A percentile compares a stretch with the other conserved stretches of the same genome.
Evolutionary conservation across 1,284 basidiomycete genomes (phyloP).

Genomic region (Grifola frondosa): DNA sequence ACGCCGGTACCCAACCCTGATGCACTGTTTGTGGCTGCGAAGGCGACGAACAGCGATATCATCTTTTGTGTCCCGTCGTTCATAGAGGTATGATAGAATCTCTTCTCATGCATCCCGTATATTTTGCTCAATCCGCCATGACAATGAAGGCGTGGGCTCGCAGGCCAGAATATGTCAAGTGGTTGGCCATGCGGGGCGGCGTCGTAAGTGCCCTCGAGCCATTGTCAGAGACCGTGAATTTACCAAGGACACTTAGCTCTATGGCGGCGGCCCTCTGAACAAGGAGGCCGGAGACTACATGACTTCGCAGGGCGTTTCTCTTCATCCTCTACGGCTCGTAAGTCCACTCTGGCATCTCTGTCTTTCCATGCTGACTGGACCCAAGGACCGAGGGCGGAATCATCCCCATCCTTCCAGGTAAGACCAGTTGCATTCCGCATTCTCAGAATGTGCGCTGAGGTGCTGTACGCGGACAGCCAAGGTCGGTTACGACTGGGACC

Average conservation of each 20-base stretch:
- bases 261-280: conserved; percentile 10
- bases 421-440: too few species aligned
- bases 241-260: too few species aligned
- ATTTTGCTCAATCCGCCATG: too few species aligned
- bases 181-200: conserved; percentile 20
- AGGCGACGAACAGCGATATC: conserved; percentile 14
- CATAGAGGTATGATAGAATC: conserved; percentile 27
- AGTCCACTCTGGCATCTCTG: background rate
- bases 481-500: conserved; percentile 34
- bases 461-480: conserved; percentile 3
- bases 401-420: too few species aligned
- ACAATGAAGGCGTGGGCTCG: conserved; percentile 27
- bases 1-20: conserved; percentile 19
- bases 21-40: conserved; percentile 6
- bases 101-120: too few species aligned
- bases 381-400: conserved; percentile 14
- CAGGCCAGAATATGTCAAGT: conserved; percentile 12
- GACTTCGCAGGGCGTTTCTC: conserved; percentile 9
- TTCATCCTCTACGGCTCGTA: conserved; percentile 15
- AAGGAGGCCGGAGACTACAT: conserved; percentile 12
- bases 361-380: too few species aligned
- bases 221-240: too few species aligned
- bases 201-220: too few species aligned
- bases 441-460: conserved; percentile 5
- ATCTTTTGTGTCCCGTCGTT: conserved; percentile 24